Evolutionary conservation across 2,329 filamentous ascomycete species (phyloP).

Genomic region (Aspergillus chevalieri): DNA sequence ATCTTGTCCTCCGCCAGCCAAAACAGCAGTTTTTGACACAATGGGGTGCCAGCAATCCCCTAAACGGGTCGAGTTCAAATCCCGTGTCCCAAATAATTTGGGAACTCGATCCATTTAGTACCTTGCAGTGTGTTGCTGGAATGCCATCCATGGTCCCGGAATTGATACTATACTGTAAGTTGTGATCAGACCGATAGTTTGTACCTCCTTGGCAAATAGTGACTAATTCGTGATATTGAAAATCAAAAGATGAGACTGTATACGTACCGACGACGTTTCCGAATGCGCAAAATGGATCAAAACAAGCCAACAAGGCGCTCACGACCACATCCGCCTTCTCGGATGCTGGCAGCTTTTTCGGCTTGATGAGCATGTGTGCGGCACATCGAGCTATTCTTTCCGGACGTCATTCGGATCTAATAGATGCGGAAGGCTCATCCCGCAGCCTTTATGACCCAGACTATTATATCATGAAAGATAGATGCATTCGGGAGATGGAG

Average conservation of each 20-base stretch:
- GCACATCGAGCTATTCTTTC: slow-evolving; percentile 33
- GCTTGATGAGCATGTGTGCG: slow-evolving; percentile 34
- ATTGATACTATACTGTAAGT: too few species aligned
- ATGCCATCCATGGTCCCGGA: too few species aligned
- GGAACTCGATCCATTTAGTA: too few species aligned
- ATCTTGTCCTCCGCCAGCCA: too few species aligned
- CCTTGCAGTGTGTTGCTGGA: too few species aligned
- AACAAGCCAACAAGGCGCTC: slow-evolving; percentile 21
- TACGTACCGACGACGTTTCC: slow-evolving; percentile 37
- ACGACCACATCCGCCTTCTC: slow-evolving; percentile 29
- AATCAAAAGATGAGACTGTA: slow-evolving; percentile 22
- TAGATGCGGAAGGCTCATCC: slow-evolving; percentile 11
- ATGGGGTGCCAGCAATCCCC: too few species aligned
- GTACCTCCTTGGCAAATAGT: background rate
- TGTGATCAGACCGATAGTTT: background rate
- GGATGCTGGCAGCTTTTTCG: slow-evolving; percentile 33
- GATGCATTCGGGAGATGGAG: slow-evolving; percentile 30
- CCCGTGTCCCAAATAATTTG: too few species aligned
- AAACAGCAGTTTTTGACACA: too few species aligned
- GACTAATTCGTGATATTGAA: too few species aligned
- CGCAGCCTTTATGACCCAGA: slow-evolving; percentile 26
- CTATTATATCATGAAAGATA: slow-evolving; percentile 34
- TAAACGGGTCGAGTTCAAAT: too few species aligned
- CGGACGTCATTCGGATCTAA: slow-evolving; percentile 18
- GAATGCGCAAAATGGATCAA: slow-evolving; percentile 21